Evolutionary conservation across 805 yeast genomes (phyloP), one percentile per base, ranked within the genome.

Genomic region (Candida caryicola): DNA sequence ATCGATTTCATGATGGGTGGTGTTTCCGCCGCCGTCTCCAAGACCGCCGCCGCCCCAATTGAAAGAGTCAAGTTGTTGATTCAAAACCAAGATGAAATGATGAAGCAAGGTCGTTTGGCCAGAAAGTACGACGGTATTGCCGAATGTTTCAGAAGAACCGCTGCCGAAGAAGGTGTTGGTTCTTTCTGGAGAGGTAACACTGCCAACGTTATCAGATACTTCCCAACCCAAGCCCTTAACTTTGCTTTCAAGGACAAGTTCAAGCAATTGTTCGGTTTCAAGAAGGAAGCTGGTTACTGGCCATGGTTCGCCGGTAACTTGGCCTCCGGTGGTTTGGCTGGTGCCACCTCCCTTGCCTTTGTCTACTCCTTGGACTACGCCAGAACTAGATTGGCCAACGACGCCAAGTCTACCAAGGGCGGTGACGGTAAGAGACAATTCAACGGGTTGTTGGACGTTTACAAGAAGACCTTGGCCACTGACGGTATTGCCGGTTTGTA

Each of bases 171-270:
- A 78, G 97, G 97, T 82, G 62, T 85, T 50, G 77, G 73, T 54
- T 74, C 97, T 50, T 88, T 89, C 91, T 89, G 97, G 97, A 85
- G 96, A 85, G 97, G 97, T 81, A 89, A 89, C 90, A 90, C 96
- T 54, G 97, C 97, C 63, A 89, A 89, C 76, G 97, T 89, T 69
- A 83, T 89, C 77, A 86, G 97, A 80, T 89, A 90, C 82, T 89
- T 89, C 95, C 97, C 97, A 73, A 90, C 97, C 71, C 97, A 89
- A 77, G 97, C 97, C 61, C 81, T 89, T 68, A 89, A 89, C 85
- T 90, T 89, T 64, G 97, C 97, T 63, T 90, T 89, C 91, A 90
- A 89, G 80, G 97, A 90, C 73, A 85, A 87, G 77, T 86, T 90
- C 78, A 89, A 89, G 83, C 80, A 81, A 60, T 72, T 89, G 83